phyloP scores from a whole-genome alignment of 257 asterid genomes.

The Euphrasia confusa region DNA sequence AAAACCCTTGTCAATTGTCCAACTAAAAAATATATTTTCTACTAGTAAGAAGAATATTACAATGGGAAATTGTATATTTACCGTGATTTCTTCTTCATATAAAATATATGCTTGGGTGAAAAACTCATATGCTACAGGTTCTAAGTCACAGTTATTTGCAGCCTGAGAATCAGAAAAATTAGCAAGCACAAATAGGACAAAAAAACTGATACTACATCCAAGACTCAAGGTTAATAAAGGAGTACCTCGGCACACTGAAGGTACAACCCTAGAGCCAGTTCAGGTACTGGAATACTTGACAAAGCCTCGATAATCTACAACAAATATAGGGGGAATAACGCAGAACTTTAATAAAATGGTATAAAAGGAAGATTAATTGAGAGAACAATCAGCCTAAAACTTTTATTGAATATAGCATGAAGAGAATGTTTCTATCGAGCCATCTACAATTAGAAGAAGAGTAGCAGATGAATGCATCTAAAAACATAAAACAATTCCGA shows the following conservation, averaged over 20 bases:
- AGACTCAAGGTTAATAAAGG: constrained; percentile 20
- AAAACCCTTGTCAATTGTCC: neutral
- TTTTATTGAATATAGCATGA: constrained; percentile 10
- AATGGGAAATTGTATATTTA: constrained; percentile 26
- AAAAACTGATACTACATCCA: constrained; percentile 18
- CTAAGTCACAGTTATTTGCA: constrained; percentile 90
- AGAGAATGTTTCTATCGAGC: constrained; percentile 16
- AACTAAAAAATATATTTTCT: constrained; percentile 13
- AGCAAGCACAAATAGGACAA: constrained; percentile 26
- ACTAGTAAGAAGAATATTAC: constrained; percentile 6
- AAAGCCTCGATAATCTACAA: constrained; percentile 80
- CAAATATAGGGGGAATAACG: constrained; percentile 22
- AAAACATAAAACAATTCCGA: constrained; percentile 1
- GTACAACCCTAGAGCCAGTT: constrained; percentile 76
- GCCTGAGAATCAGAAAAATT: constrained; percentile 55
- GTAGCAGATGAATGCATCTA: constrained; percentile 1
- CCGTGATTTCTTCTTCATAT: constrained; percentile 97
- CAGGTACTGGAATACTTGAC: constrained; percentile 81
- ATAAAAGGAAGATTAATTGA: constrained; percentile 6
- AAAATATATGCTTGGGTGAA: constrained; percentile 96
- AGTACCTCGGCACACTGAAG: constrained; percentile 98
- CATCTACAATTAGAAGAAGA: constrained; percentile 18
- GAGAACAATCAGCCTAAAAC: constrained; percentile 11
- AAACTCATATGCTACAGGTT: constrained; percentile 97
- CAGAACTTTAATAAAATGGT: constrained; percentile 17